phyloP scores from a whole-genome alignment of 768 basidiomycete genomes.

The Suillus hirtellus region DNA sequence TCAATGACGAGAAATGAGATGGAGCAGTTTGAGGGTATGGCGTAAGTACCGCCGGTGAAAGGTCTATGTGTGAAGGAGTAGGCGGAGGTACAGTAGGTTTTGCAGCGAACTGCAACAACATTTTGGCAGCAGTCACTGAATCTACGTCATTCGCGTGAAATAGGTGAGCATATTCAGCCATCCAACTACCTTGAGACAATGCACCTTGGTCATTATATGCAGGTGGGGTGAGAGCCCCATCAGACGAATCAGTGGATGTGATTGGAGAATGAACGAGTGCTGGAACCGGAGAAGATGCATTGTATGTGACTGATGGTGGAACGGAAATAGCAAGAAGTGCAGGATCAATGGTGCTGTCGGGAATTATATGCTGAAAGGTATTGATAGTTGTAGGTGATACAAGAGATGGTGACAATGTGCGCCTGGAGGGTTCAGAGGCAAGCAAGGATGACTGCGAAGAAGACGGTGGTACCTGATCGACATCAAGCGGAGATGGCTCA shows the following conservation, averaged over 20 bases:
- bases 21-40: not conserved
- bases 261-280: conserved; percentile 8
- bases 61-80: conserved; percentile 10
- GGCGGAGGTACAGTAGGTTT: conserved; percentile 16
- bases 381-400: not conserved
- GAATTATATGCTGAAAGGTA: conserved; percentile 5
- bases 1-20: not conserved
- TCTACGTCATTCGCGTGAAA: conserved; percentile 11
- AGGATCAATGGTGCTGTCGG: conserved; percentile 35
- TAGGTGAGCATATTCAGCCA: not conserved
- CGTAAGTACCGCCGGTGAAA: not conserved
- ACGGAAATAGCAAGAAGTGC: conserved; percentile 30
- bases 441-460: conserved; percentile 4
- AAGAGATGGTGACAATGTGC: not conserved
- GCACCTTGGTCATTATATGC: conserved; percentile 2
- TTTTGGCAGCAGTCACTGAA: conserved; percentile 20
- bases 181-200: not conserved
- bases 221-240: conserved; percentile 1
- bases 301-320: conserved; percentile 12
- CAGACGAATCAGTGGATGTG: conserved; percentile 8
- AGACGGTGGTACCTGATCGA: not conserved
- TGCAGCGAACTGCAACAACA: conserved; percentile 15
- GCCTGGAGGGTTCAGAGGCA: not conserved
- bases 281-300: not conserved
- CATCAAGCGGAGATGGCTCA: conserved; percentile 5